Conservation (phyloP, 495 filamentous ascomycete genomes). For the Hyphodiscus hymeniophilus region DNA sequence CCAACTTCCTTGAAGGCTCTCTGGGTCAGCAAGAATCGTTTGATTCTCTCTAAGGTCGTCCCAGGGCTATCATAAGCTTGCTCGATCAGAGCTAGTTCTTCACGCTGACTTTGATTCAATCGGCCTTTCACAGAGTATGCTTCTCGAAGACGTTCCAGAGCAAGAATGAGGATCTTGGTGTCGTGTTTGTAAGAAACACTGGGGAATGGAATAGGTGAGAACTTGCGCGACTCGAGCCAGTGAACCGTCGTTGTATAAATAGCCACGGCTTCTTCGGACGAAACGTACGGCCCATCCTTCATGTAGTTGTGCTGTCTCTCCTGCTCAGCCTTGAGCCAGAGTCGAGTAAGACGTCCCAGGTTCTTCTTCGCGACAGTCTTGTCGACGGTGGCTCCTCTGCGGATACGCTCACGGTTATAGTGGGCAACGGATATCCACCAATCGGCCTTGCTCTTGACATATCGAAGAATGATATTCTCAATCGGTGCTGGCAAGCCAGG, state of each 20-base stretch:
- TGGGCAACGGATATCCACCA: conserved; percentile 99
- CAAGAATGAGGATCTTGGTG: conserved; percentile 97
- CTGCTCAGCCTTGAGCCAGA: conserved; percentile 99
- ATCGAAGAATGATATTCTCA: conserved; percentile 95
- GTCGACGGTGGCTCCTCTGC: conserved; percentile 92
- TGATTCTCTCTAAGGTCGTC: conserved; percentile 92
- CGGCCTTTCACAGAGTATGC: conserved; percentile 97
- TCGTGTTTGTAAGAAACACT: conserved; percentile 99
- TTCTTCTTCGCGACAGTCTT: conserved; percentile 99
- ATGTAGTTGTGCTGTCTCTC: conserved; percentile 99
- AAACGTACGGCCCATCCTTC: conserved; percentile 98
- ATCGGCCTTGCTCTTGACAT: conserved; percentile 98
- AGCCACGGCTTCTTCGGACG: conserved; percentile 95
- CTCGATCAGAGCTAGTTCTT: conserved; percentile 95
- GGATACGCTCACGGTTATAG: conserved; percentile 95
- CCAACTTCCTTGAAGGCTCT: conserved; percentile 99
- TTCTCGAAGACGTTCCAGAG: conserved; percentile 87
- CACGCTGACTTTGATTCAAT: conserved; percentile 94
- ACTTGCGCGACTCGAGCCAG: conserved; percentile 97
- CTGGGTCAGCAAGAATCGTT: conserved; percentile 94
- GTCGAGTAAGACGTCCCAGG: conserved; percentile 81
- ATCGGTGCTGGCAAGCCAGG: conserved; percentile 93
- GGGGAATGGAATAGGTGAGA: conserved; percentile 97
- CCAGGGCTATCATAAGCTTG: conserved; percentile 98
- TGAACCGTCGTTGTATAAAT: conserved; percentile 99